Evolutionary conservation across 2,329 filamentous ascomycete species (phyloP).

Genomic region (Pseudogymnoascus sp.): DNA sequence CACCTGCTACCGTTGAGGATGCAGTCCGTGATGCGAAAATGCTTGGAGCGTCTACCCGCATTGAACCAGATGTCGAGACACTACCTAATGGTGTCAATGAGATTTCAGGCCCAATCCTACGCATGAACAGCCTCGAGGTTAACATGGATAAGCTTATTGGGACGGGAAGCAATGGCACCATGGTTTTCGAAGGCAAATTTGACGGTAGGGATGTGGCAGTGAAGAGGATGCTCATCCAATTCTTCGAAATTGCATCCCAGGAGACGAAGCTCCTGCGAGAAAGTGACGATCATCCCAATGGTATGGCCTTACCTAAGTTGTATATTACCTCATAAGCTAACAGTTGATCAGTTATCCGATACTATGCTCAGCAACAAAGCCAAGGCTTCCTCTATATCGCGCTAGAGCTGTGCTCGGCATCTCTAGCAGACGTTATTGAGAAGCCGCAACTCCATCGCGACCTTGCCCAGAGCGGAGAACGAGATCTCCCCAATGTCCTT

Average conservation of each 20-base stretch:
- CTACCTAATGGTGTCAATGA: conserved; percentile 51
- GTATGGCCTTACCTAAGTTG: conserved; percentile 32
- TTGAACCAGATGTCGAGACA: conserved; percentile 56
- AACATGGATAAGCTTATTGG: conserved; percentile 56
- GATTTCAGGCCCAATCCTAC: conserved; percentile 51
- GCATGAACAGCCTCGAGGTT: conserved; percentile 57
- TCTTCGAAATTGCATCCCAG: conserved; percentile 90
- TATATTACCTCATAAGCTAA: conserved; percentile 22
- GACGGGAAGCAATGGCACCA: conserved; percentile 91
- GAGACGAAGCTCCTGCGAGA: conserved; percentile 86
- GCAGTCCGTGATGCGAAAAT: conserved; percentile 52
- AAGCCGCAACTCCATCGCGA: conserved; percentile 59
- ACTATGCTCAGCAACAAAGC: conserved; percentile 85
- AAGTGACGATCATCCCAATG: conserved; percentile 90
- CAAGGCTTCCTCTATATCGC: conserved; percentile 94
- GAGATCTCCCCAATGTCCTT: conserved; percentile 70
- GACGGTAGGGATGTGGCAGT: conserved; percentile 90
- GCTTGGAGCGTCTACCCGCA: conserved; percentile 41
- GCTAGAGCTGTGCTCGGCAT: conserved; percentile 87
- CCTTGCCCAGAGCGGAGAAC: conserved; percentile 64
- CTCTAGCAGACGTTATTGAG: conserved; percentile 83
- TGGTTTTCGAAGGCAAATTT: conserved; percentile 91
- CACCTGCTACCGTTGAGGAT: conserved; percentile 46
- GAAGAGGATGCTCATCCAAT: conserved; percentile 93
- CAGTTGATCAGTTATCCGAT: conserved; percentile 66